Percentiles rank a stretch among this genome's conserved stretches.
phyloP scores from a whole-genome alignment of 192 early-diverging fungal genomes.

The Coemansia sp. region DNA sequence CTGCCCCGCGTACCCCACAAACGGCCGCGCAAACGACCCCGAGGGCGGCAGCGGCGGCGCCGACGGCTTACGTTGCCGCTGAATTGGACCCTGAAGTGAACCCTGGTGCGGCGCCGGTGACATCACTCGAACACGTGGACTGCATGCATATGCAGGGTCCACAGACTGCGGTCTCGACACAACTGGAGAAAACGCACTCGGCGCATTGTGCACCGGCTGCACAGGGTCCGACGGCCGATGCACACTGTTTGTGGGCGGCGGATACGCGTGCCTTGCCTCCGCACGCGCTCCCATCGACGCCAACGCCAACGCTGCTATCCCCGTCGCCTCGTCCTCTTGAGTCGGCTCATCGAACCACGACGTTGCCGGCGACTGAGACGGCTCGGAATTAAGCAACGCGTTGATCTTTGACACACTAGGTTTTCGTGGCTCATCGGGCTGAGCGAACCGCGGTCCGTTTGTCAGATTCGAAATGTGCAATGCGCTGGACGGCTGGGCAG shows the following conservation, averaged over 20 bases:
- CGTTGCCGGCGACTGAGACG: constrained; percentile 4
- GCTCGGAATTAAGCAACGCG: constrained; percentile 39
- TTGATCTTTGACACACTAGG: constrained; percentile 39
- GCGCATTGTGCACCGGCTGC: constrained; percentile 3
- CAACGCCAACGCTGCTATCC: constrained; percentile 48
- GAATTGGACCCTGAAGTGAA: not conserved
- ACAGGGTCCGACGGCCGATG: constrained; percentile 12
- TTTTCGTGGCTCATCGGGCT: constrained; percentile 22
- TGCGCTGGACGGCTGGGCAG: not conserved
- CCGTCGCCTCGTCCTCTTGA: constrained; percentile 41
- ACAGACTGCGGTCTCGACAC: constrained; percentile 37
- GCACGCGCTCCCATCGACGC: constrained; percentile 34
- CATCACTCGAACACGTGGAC: not conserved
- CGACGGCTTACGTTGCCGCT: constrained; percentile 30
- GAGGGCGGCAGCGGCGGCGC: constrained; percentile 22
- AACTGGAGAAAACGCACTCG: constrained; percentile 29
- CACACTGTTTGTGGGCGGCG: not conserved
- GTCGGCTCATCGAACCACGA: constrained; percentile 26
- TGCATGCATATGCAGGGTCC: constrained; percentile 12
- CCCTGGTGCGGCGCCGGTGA: not conserved
- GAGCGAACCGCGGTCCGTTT: not conserved
- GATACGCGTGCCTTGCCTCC: not conserved
- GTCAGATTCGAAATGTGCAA: constrained; percentile 33
- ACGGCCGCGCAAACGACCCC: constrained; percentile 1
- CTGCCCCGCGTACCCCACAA: not conserved